Base-by-base conservation (phyloP, 176 grass and related monocot species). In the Tuctoria greenei region DNA sequence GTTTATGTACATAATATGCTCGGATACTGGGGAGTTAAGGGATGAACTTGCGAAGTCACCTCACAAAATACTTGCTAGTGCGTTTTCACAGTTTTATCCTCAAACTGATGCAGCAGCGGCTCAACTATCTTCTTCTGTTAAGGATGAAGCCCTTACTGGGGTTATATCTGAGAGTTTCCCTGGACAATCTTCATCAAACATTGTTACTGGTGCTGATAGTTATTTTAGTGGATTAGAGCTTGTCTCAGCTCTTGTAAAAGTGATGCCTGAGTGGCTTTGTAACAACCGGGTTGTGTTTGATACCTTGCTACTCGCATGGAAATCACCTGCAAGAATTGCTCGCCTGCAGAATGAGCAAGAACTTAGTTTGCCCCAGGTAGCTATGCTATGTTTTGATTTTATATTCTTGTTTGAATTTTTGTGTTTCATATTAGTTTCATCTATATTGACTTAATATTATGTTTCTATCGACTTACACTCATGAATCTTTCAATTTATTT, bases 1-100 rank as follows among this genome's bases (percentile, higher is more conserved):
- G 85, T 95, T 99, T 68, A 99, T 95, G 95, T 95, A 94, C 73
- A 95, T 99, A 80, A 95, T 99, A 69, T 99, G 91, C 85, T 99
- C 91, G 26, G 95, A 99, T 77, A 76, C 87, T 51, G 95, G 95
- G 49, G 87, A 86, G 35, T 79, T 99, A 71, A 86, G 95, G 69
- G 95, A 95, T 14, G 91, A 95, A 75, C 95, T 99, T 74, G 82
- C 89, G 1, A 99, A 90, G 79, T 99, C 91, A 52, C 95, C 95
- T 36, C 79, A 92, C 41, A 99, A 99, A 86, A 99, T 99, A 81
- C 91, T 99, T 78, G 70, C 85, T 59, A 99, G 88, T 95, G 89
- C 89, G 57, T 93, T 99, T 79, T 77, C 91, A 15, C 89, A 95
- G 79, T 99, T 94, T 66, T 83, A 76, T 62, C 41, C 86, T 51